Base-by-base conservation (phyloP, 305 asterid genomes). In the Solanum hybrid region DNA sequence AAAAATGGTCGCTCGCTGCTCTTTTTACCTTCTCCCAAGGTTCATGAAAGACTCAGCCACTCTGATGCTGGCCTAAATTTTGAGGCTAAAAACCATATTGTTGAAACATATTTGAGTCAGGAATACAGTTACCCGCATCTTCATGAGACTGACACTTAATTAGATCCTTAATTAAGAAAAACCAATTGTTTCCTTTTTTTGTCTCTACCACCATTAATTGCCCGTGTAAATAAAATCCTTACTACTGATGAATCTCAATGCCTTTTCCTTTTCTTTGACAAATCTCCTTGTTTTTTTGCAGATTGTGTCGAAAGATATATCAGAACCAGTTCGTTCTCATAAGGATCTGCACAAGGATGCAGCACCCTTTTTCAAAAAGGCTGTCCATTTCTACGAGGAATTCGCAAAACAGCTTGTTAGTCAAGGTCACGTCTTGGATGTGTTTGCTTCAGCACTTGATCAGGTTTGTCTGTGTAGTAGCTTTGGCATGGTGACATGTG, bases 261-360 rank as follows among this genome's bases (percentile, higher is more conserved):
- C 29, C 76, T 76, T 87, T 56, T 60, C 22, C 85, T 40, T 75
- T 31, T 75, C 72, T 27, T 38, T 40, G 86, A 81, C 69, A 26
- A 38, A 8, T 26, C 69, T 81, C 69, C 27, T 46, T 20, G 73
- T 71, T 90, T 36, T 32, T 91, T 38, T 91, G 93, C 93, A 98
- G 99, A 96, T 98, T 94, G 98, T 94, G 87, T 95, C 99, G 56
- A 98, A 97, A 93, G 99, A 96, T 93, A 78, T 96, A 90, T 96
- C 99, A 85, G 99, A 98, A 92, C 99, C 99, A 40, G 98, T 91
- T 79, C 98, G 99, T 64, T 98, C 99, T 17, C 99, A 98, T 91
- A 98, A 96, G 92, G 99, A 96, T 95, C 94, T 98, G 88, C 99
- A 96, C 93, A 96, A 98, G 94, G 99, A 98, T 89, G 98, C 99